Percentiles rank a stretch among this genome's conserved stretches.
phyloP scores from a whole-genome alignment of 208 protist species.

The Entamoeba invadens region DNA sequence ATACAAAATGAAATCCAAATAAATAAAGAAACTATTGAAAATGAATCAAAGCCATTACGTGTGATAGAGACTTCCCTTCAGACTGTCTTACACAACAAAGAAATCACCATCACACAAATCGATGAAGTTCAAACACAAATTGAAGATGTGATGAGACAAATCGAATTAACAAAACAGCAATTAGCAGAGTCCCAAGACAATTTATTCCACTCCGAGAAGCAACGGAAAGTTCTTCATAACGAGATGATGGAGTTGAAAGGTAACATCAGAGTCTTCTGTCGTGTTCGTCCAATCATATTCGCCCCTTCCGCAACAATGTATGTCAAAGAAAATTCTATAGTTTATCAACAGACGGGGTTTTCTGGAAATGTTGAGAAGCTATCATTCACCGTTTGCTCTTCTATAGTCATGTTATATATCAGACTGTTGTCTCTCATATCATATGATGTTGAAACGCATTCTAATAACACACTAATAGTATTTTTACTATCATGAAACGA shows the following conservation, averaged over 20 bases:
- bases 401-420: not conserved
- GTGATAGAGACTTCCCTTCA: no score
- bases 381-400: constrained; percentile 24
- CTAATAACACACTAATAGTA: no score
- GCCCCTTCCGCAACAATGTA: not conserved
- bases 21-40: no score
- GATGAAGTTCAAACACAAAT: no score
- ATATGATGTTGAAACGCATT: no score
- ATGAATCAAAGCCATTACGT: no score
- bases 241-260: constrained; percentile 53
- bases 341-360: constrained; percentile 56
- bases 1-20: no score
- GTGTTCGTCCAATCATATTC: constrained; percentile 45
- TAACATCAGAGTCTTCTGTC: constrained; percentile 60
- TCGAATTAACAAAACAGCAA: not conserved
- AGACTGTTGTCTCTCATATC: no score
- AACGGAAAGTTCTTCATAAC: constrained; percentile 42
- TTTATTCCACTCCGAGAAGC: not conserved
- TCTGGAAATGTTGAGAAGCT: constrained; percentile 59
- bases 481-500: not conserved
- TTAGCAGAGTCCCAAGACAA: not conserved
- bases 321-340: constrained; percentile 39
- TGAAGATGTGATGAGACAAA: not conserved
- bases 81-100: no score
- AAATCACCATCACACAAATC: no score